Evolutionary conservation across 306 rosid species (phyloP), one percentile per base, ranked within the genome.

Genomic region (Prunus kanzakura): DNA sequence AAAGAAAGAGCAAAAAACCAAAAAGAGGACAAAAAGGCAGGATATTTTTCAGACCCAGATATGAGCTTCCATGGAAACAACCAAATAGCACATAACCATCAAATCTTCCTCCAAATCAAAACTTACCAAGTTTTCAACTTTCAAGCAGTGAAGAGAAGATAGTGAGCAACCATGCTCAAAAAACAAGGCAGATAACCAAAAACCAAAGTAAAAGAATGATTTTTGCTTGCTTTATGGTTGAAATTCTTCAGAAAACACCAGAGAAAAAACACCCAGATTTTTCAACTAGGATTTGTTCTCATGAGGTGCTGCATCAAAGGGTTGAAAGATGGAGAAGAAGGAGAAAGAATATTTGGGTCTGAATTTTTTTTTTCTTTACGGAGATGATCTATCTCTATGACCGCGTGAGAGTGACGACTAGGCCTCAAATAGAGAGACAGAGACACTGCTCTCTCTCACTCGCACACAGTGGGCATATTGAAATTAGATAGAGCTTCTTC

Each of bases 391-490:
- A 77, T 72, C 64, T 32, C 73, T 67, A 7, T 60, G 84, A 79
- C 78, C 76, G 88, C 89, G 86, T 85, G 85, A 83, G 68, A 82
- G 65, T 75, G 88, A 86, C 84, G 86, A 90, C 74, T 68, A 73
- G 62, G 29, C 87, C 84, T 82, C 84, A 85, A 81, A 90, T 87
- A 84, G 79, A 90, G 75, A 76, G 82, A 77, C 69, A 72, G 22
- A 41, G 29, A 25, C 66, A 38, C 52, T 68, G 47, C 67, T 64
- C 68, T 63, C 68, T 51, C 60, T 73, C 38, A 19, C 22, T 6
- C 71, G 2, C 56, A 20, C 76, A 8, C 82, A 14, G 62, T 49
- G 46, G 57, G 58, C 67, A 71, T 56, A 4, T 51, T 51, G 60
- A 10, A 38, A 25, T 71, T 75, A 62, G 73, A 78, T 76, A n/a